phyloP scores from a whole-genome alignment of 2,329 filamentous ascomycete genomes.

The Xylaria sp. region DNA sequence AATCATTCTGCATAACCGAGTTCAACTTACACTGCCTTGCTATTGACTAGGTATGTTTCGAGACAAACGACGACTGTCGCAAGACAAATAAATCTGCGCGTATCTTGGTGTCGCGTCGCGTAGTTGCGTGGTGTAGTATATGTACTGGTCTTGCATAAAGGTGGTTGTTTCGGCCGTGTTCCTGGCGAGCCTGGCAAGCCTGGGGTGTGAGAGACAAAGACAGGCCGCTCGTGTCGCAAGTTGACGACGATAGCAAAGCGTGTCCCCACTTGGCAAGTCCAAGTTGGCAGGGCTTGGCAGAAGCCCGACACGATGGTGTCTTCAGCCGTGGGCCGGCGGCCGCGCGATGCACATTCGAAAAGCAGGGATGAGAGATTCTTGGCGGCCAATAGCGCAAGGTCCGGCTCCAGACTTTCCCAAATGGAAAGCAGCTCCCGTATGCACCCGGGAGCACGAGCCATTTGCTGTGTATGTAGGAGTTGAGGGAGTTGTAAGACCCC shows the following conservation, averaged over 20 bases:
- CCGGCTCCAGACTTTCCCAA: constrained; percentile 21
- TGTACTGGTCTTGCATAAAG: constrained; percentile 10
- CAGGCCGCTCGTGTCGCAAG: constrained; percentile 25
- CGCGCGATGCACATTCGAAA: constrained; percentile 23
- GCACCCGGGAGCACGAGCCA: constrained; percentile 24
- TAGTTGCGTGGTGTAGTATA: not conserved
- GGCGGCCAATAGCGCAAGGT: constrained; percentile 27
- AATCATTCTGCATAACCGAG: constrained; percentile 7
- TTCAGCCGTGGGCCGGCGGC: constrained; percentile 27
- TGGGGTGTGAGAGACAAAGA: constrained; percentile 1
- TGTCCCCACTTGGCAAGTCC: constrained; percentile 1
- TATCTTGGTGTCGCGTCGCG: not conserved
- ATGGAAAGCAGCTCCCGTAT: constrained; percentile 24
- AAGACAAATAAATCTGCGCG: not conserved
- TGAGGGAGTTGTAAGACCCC: too few species aligned
- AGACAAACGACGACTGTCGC: constrained; percentile 3
- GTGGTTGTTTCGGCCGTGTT: constrained; percentile 22
- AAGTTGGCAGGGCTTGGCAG: constrained; percentile 35
- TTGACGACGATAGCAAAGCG: constrained; percentile 29
- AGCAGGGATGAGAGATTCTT: constrained; percentile 22
- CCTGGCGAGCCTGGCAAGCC: too few species aligned
- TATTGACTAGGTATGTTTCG: not conserved
- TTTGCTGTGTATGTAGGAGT: too few species aligned
- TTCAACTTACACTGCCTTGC: not conserved
- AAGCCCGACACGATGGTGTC: constrained; percentile 31